Base-by-base conservation (phyloP, 805 yeast species). In the Clavispora asparagi region DNA sequence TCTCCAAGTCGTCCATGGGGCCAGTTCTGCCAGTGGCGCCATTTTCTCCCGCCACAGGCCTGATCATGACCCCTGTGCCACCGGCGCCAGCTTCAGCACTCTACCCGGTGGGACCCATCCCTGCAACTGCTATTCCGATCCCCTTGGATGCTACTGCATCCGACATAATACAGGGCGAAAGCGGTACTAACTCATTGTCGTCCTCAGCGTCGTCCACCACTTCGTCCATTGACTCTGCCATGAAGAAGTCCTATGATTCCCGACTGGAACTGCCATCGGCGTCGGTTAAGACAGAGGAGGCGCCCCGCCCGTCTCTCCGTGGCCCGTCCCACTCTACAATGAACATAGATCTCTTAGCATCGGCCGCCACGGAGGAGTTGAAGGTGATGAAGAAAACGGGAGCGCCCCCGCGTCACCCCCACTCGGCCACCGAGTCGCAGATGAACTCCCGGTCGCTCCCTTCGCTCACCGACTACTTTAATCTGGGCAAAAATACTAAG, bases 281-380 rank as follows among this genome's bases (percentile, higher is more conserved):
- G 9, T 17, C 37, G 3, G 25, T 7, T 9, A 28, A 31, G 37
- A 44, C 40, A 13, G 51, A 49, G 11, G 53, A 44, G 25, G 26
- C 41, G 3, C 13, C 12, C 1, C 41, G 38, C 42, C 42, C 48
- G 17, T 26, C 42, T 4, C 31, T 26, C 13, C 13, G 19, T 4
- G 25, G 41, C 12, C 30, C 23, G 1, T 41, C 43, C 10, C 43
- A 41, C 31, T 43, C 56, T 23, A 60, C 62, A 35, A 53, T 70
- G 61, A 76, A 74, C 53, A 78, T 78, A 42, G 79, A 78, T 56
- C 63, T 77, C 3, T 60, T 78, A 41, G 82, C 82, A 6, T 64
- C 75, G 11, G 81, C 82, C 6, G 82, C 83, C 4, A 69, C 79
- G 3, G 79, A 77, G 56, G 83, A 78, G 58, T 65, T 78, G 46